phyloP scores from a whole-genome alignment of 1,284 basidiomycete genomes.

The Exobasidium rhododendri region DNA sequence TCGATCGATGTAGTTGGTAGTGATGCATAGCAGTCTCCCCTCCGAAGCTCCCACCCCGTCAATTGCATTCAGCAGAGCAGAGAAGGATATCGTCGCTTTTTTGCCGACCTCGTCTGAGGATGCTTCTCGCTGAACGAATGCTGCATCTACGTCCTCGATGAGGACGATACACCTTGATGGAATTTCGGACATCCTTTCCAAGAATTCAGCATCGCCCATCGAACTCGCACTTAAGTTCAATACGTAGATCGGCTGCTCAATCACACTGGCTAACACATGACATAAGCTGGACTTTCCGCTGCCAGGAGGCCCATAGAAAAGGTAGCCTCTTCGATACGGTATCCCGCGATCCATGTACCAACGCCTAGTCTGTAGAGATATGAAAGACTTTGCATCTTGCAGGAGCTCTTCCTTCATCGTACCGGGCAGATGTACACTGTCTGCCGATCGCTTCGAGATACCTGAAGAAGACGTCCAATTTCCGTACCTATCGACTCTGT shows the following conservation, averaged over 20 bases:
- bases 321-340: conserved; percentile 20
- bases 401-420: conserved; percentile 57
- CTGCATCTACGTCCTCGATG: conserved; percentile 65
- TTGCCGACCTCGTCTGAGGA: neutral
- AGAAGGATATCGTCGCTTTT: conserved; percentile 9
- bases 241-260: conserved; percentile 70
- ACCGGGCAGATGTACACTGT: conserved; percentile 61
- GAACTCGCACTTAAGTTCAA: conserved; percentile 69
- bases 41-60: conserved; percentile 20
- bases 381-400: conserved; percentile 16
- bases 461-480: conserved; percentile 7
- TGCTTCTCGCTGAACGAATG: conserved; percentile 7
- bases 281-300: conserved; percentile 75
- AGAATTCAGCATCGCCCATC: conserved; percentile 67
- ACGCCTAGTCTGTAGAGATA: conserved; percentile 6
- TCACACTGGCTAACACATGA: conserved; percentile 71
- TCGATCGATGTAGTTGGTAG: conserved; percentile 17
- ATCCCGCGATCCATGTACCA: conserved; percentile 24
- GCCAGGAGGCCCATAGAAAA: conserved; percentile 64
- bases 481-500: conserved; percentile 11
- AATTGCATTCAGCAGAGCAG: conserved; percentile 18
- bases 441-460: conserved; percentile 9
- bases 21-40: conserved; percentile 16
- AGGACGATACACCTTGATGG: conserved; percentile 70
- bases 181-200: conserved; percentile 64